A percentile compares a stretch with the other conserved stretches of the same genome.
phyloP scores from a whole-genome alignment of 805 yeast genomes.

The Candida ulmi region DNA sequence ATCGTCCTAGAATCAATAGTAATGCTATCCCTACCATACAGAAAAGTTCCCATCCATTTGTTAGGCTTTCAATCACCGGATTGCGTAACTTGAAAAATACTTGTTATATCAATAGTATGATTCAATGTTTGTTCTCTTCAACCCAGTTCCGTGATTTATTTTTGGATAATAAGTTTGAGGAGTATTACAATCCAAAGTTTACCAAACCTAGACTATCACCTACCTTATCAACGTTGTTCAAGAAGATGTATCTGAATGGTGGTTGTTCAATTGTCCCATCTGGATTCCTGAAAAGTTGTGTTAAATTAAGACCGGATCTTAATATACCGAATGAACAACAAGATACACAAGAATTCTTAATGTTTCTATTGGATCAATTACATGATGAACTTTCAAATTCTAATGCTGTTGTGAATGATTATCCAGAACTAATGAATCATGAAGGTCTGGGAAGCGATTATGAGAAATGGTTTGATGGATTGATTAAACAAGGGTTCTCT shows the following conservation, averaged over 20 bases:
- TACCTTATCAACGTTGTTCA: constrained; percentile 48
- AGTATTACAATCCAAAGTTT: constrained; percentile 32
- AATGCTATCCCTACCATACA: constrained; percentile 31
- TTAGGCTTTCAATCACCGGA: constrained; percentile 50
- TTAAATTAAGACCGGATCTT: constrained; percentile 56
- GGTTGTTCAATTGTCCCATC: constrained; percentile 61
- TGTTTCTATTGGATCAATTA: constrained; percentile 58
- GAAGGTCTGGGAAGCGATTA: constrained; percentile 42
- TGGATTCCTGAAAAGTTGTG: constrained; percentile 49
- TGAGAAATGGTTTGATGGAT: constrained; percentile 52
- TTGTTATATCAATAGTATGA: constrained; percentile 69
- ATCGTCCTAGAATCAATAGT: constrained; percentile 11
- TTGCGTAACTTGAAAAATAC: constrained; percentile 65
- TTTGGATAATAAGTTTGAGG: constrained; percentile 36
- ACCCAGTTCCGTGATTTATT: constrained; percentile 44
- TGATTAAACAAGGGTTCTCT: constrained; percentile 56
- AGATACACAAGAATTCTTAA: constrained; percentile 73
- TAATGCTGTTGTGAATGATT: constrained; percentile 30
- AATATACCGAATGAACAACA: constrained; percentile 72
- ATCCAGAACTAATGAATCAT: constrained; percentile 31
- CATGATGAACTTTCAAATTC: constrained; percentile 57
- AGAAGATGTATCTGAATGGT: constrained; percentile 53
- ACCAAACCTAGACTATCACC: constrained; percentile 33
- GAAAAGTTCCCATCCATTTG: constrained; percentile 30
- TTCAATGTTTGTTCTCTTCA: constrained; percentile 63